Base-by-base conservation (phyloP, 2,329 filamentous ascomycete genomes). In the Aspergillus transmontanensis region DNA sequence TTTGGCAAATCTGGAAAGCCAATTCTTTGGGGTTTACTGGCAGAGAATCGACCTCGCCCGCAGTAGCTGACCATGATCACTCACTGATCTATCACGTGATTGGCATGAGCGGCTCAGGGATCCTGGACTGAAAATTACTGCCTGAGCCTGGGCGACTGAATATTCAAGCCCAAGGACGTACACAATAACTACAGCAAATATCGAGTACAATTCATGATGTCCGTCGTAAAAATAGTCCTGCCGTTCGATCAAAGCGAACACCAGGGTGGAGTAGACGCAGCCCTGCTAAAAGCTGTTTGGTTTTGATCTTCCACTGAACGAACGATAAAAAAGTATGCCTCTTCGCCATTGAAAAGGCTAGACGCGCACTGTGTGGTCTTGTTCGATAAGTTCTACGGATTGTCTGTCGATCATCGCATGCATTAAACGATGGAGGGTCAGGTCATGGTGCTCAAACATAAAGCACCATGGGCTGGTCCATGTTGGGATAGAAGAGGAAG, bases 211-310 rank as follows among this genome's bases (percentile, higher is more conserved):
- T 16, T 43, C n/a, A 45, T 32, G 32, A 80, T 81, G 79, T 81
- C 71, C 79, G 78, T 81, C 79, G 73, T 78, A 75, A 75, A 79
- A 76, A 77, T 75, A 81, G 79, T 81, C 79, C 79, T 79, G 73
- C 73, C 69, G 75, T 73, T 74, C 77, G 70, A 80, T 69, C 41
- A 63, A 72, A 61, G 63, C 71, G 72, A 78, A 75, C 75, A 78
- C 76, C 76, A 81, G 79, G 79, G 79, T 81, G 79, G 79, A 81
- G 79, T 79, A 80, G 79, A 81, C 79, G 79, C 79, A 78, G 79
- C 73, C 72, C 79, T 81, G 79, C 79, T 81, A 81, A 79, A 81
- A 81, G 79, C 79, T 78, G 78, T 75, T 76, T 76, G 73, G 76
- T 75, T 79, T 81, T 78, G 76, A 74, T 81, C 76, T 81, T 72